Percentiles rank a stretch among this genome's conserved stretches.
Conservation (phyloP, 73 alveolate genomes). For the Breviolum minutum region DNA sequence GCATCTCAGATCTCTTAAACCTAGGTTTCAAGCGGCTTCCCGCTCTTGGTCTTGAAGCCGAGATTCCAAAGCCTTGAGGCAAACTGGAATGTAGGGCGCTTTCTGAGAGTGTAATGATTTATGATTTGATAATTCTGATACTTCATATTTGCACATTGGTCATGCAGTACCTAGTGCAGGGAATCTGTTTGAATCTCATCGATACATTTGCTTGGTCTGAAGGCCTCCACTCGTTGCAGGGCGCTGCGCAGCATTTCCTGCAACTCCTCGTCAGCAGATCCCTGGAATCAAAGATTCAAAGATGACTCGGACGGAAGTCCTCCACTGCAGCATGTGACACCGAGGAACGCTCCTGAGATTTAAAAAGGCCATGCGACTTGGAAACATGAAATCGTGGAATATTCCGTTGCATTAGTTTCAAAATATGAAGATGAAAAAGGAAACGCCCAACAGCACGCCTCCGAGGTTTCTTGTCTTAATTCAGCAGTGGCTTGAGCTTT, state of each 20-base stretch:
- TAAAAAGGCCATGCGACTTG: not conserved
- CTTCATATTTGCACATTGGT: too few relatives aligned
- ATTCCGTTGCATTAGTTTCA: too few relatives aligned
- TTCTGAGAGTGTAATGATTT: too few relatives aligned
- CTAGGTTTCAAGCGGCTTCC: not conserved
- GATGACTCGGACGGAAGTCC: not conserved
- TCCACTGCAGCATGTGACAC: conserved; percentile 45
- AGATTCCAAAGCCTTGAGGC: conserved; percentile 55
- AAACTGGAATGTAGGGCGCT: too few relatives aligned
- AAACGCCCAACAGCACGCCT: not conserved
- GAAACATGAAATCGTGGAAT: too few relatives aligned
- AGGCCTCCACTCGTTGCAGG: conserved; percentile 62
- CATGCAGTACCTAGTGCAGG: too few relatives aligned
- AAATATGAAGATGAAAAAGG: too few relatives aligned
- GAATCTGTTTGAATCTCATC: not conserved
- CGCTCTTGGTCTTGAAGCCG: conserved; percentile 77
- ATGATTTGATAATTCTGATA: too few relatives aligned
- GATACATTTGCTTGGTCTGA: not conserved
- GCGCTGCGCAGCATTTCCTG: conserved; percentile 76
- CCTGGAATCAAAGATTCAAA: too few relatives aligned
- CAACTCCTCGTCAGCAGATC: conserved; percentile 16
- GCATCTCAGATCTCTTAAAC: too few relatives aligned
- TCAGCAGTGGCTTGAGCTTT: not conserved
- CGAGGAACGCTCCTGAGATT: conserved; percentile 46
- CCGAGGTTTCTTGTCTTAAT: not conserved